Conservation (phyloP, 257 asterid genomes). For the Schizonepeta tenuifolia region DNA sequence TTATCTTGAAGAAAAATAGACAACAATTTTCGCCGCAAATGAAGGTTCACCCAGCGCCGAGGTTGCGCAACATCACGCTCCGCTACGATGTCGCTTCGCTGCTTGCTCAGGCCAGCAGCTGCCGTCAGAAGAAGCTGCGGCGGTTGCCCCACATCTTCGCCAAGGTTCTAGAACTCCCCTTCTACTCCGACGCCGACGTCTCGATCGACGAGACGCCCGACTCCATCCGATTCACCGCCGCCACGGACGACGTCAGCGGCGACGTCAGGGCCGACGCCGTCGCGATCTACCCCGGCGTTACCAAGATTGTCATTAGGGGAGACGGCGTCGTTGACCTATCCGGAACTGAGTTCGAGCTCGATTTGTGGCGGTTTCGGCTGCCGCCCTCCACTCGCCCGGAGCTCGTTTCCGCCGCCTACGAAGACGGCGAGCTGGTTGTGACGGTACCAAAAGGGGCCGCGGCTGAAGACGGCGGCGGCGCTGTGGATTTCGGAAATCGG, state of each 20-base stretch:
- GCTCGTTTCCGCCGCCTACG: conserved; percentile 61
- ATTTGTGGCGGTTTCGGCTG: conserved; percentile 82
- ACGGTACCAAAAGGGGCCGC: conserved; percentile 70
- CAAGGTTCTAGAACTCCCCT: conserved; percentile 81
- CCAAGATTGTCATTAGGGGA: conserved; percentile 65
- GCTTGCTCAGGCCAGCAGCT: conserved; percentile 52
- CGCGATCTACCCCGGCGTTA: conserved; percentile 81
- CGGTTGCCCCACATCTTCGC: conserved; percentile 84
- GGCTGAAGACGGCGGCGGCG: conserved; percentile 40
- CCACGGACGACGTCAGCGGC: conserved; percentile 52
- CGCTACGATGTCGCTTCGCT: conserved; percentile 66
- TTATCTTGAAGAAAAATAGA: background rate
- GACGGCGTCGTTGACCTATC: conserved; percentile 43
- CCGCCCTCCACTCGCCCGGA: conserved; percentile 68
- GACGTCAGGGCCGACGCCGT: conserved; percentile 64
- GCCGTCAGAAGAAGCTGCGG: conserved; percentile 74
- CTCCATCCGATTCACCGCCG: conserved; percentile 59
- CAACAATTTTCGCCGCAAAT: conserved; percentile 28
- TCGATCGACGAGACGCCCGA: conserved; percentile 59
- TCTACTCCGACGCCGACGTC: conserved; percentile 72
- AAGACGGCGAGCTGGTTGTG: conserved; percentile 72
- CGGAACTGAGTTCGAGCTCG: conserved; percentile 65
- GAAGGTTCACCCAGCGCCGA: conserved; percentile 81
- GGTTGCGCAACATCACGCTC: conserved; percentile 60
- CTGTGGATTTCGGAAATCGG: conserved; percentile 47